Base-by-base conservation (phyloP, 257 asterid species). In the Nicotiana knightiana region DNA sequence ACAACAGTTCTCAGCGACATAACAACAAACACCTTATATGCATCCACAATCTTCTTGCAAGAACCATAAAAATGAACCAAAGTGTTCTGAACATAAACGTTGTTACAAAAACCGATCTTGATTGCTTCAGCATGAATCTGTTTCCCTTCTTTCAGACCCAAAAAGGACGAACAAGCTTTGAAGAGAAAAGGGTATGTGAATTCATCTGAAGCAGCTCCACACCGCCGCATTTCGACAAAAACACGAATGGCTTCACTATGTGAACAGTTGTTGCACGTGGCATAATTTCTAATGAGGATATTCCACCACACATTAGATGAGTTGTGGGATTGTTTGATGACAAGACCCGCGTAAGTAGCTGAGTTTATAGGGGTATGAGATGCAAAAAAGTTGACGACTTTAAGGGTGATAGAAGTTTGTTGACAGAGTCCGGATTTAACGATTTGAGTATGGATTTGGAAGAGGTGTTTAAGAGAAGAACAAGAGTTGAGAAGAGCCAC, bases 61-160 rank as follows among this genome's bases (percentile, higher is more conserved):
- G 89, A 67, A 0, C 96, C 96, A 32, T 92, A 92, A 4, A 91
- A 84, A 84, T 87, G 87, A 82, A 93, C 86, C 55, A 90, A 61
- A 17, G 92, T 84, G 65, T 94, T 94, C 89, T 87, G 92, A 9
- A 94, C 97, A 85, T 91, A 93, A 77, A 93, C 87, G 51, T 92
- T 90, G 61, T 54, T 73, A 85, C 15, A 51, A 43, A 83, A 64
- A 11, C 97, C 97, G 48, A 83, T 92, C 92, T 94, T 94, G 78
- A 91, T 10, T 0, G 76, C 94, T 71, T 90, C 93, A n/a, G 87
- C 89, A 28, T 94, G 97, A 57, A 93, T 81, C 88, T 93, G 93
- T 8, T 64, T 83, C 33, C 96, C 97, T 82, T 88, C 96, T n/a
- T 53, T 43, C 5, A 93, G 70, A 10, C 93, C 90, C 85, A 18